Base-by-base conservation (phyloP, 2,329 filamentous ascomycete genomes). In the Didymella pomorum region DNA sequence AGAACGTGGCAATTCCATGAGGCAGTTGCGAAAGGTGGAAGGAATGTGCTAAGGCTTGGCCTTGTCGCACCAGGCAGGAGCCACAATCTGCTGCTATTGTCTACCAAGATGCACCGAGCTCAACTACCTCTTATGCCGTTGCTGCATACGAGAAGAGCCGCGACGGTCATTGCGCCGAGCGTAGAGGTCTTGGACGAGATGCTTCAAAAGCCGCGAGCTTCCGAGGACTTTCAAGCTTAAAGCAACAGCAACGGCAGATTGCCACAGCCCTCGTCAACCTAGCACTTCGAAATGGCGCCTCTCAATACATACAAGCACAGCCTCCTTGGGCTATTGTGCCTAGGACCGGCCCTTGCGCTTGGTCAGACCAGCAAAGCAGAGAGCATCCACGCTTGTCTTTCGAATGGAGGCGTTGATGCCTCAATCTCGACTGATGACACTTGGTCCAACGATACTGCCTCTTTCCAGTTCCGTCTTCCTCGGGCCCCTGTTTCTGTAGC, bases 361-460 rank as follows among this genome's bases (percentile, higher is more conserved):
- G 52, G 51, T 8, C 56, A 62, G 39, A 43, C 18, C 16, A 44
- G 41, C 35, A 54, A 54, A 45, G 56, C 56, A 18, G 28, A 52
- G 23, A 42, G 12, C 26, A 43, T 62, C n/a, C 47, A 62, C 8
- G 11, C 47, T 20, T 62, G 59, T 42, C 56, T 62, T 3, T 18
- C 18, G 4, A 23, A 50, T 2, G 59, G 50, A 41, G 59, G 59
- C 9, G 47, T 62, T 16, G 29, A 47, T 2, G 35, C 56, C 31
- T 43, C 56, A 0, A 20, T 49, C 18, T 61, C 61, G 5, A 58
- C 61, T 11, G 58, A 58, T 25, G 29, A 14, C 2, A 61, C 51
- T n/a, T 63, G 61, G 61, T 18, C 54, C 44, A 58, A 52, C n/a
- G 61, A 57, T 21, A 63, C 61, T 6, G 51, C 61, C 8, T 12